Evolutionary conservation across 164 flowering plant genomes (phyloP).

Genomic region (Vitis vinifera): DNA sequence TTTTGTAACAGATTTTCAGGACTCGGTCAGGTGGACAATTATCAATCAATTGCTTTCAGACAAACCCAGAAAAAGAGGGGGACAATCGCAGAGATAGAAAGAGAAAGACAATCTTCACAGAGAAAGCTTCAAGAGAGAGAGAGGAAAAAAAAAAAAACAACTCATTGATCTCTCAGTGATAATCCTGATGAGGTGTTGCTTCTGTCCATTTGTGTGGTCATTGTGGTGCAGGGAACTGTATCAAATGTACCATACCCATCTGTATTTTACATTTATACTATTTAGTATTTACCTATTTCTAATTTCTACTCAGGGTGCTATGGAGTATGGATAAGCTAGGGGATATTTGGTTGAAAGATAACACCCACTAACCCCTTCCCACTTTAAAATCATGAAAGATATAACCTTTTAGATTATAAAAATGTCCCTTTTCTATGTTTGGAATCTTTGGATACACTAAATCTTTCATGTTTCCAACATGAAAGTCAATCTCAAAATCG

Average conservation of each 20-base stretch:
- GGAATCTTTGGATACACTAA: no score
- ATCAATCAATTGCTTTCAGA: conserved; percentile 15
- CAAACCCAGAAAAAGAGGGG: conserved; percentile 21
- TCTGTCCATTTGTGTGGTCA: not conserved
- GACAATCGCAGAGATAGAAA: conserved; percentile 15
- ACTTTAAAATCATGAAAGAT: no score
- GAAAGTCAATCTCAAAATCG: no score
- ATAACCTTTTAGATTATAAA: no score
- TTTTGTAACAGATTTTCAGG: conserved; percentile 14
- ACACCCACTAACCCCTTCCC: no score
- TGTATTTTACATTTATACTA: conserved; percentile 2
- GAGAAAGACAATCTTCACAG: conserved; percentile 8
- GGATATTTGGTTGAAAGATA: no score
- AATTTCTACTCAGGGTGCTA: no score
- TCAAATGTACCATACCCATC: not conserved
- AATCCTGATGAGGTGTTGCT: conserved; percentile 5
- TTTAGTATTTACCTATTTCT: no score
- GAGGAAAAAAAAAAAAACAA: not conserved
- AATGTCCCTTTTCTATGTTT: no score
- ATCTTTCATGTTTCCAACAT: no score
- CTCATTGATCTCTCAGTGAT: not conserved
- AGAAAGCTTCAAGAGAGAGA: not conserved
- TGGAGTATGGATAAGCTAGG: no score
- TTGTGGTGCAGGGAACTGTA: conserved; percentile 2
- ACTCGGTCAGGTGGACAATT: conserved; percentile 22